Base-by-base conservation (phyloP, 257 asterid species). In the Handroanthus guayacan region DNA sequence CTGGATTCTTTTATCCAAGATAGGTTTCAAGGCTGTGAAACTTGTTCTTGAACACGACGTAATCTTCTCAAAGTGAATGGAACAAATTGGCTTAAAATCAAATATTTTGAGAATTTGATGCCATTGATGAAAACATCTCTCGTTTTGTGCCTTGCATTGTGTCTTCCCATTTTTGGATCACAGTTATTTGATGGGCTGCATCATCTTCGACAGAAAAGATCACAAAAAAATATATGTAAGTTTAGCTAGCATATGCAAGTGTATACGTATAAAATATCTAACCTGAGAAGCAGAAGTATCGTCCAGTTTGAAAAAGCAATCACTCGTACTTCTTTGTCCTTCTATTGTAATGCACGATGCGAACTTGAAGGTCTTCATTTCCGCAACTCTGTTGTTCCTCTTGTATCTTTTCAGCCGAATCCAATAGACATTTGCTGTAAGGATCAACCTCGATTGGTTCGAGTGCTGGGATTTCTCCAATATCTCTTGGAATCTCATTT, bases 301-400 rank as follows among this genome's bases (percentile, higher is more conserved):
- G 8, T 60, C 65, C 65, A 60, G 41, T 60, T 47, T 47, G 52
- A 13, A 2, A 47, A 13, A 47, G 52, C 52, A 47, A 47, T 9
- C 52, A 47, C 52, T 47, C 31, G 1, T 25, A 25, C 1, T 47
- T 47, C 52, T 8, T 3, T 13, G 13, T 47, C 14, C 11, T 47
- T 11, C 31, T 1, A 25, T 25, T 25, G 31, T 25, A 25, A 25
- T 25, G 14, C 52, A 12, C 52, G 3, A 47, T 9, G 25, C 41
- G 13, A 58, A 58, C 38, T 25, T 58, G 11, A 17, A 54, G 5
- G 11, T 14, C 39, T 7, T 58, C 39, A 60, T 60, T 60, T 20
- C 65, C 65, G n/a, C 13, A 60, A 31, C 65, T 31, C 31, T 60
- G 65, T 60, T 20, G 65, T 31, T 25, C 65, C 41, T 60, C 41